Evolutionary conservation across 1,284 basidiomycete species (phyloP).

Genomic region (Violaceomyces palustris): DNA sequence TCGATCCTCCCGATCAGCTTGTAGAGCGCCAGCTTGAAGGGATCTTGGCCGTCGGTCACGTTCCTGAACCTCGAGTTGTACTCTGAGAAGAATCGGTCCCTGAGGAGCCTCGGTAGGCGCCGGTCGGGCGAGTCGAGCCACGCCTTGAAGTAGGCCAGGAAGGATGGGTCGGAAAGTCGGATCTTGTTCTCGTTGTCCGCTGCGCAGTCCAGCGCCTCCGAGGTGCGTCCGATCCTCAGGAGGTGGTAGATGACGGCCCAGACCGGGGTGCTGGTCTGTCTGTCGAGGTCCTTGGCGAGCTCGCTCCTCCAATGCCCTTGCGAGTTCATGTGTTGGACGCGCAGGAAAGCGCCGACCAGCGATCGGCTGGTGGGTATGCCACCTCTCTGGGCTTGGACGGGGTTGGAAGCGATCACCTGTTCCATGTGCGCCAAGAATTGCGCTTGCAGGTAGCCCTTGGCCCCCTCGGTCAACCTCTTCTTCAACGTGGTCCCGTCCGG

Average conservation of each 20-base stretch:
- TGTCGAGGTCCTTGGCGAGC: constrained; percentile 38
- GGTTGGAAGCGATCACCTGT: constrained; percentile 73
- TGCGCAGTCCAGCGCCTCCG: constrained; percentile 70
- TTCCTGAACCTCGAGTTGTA: constrained; percentile 79
- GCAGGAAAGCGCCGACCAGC: constrained; percentile 60
- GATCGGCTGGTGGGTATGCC: constrained; percentile 86
- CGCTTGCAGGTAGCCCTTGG: constrained; percentile 69
- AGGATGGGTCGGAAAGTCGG: constrained; percentile 73
- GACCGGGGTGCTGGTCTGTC: constrained; percentile 58
- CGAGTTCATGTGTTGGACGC: constrained; percentile 40
- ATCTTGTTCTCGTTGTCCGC: constrained; percentile 69
- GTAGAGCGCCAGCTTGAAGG: constrained; percentile 92
- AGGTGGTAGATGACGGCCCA: constrained; percentile 93
- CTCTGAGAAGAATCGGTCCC: constrained; percentile 77
- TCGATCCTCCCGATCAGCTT: constrained; percentile 93
- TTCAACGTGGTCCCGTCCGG: constrained; percentile 41
- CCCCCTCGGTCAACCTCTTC: constrained; percentile 65
- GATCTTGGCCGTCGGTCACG: constrained; percentile 61
- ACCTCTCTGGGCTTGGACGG: constrained; percentile 79
- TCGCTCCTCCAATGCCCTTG: constrained; percentile 42
- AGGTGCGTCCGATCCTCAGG: constrained; percentile 73
- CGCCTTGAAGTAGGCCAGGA: constrained; percentile 75
- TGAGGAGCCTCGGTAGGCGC: constrained; percentile 44
- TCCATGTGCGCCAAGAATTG: constrained; percentile 76
- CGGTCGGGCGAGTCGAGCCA: constrained; percentile 65